phyloP scores from a whole-genome alignment of 129 eudicot species.

The Flaveria robusta region DNA sequence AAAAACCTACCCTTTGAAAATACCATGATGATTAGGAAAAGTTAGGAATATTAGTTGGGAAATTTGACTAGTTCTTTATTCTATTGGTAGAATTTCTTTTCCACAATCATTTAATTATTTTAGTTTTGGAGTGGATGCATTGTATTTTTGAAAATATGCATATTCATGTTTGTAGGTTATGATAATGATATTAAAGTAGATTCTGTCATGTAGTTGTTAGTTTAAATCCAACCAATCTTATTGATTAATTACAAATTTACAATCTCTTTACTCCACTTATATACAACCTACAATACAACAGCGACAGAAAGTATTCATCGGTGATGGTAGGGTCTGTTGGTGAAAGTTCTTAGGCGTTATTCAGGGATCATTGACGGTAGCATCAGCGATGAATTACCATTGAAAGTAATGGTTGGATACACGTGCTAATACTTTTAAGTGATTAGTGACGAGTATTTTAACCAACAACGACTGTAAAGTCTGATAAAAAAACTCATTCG shows the following conservation, averaged over 20 bases:
- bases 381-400: too few relatives aligned
- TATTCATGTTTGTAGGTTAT: background rate
- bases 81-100: conserved; percentile 19
- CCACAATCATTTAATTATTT: conserved; percentile 11
- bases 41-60: conserved; percentile 39
- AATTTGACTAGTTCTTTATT: conserved; percentile 29
- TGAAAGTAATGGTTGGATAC: too few relatives aligned
- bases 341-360: too few relatives aligned
- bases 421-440: too few relatives aligned
- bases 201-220: background rate
- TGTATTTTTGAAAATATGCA: background rate
- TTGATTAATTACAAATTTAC: background rate
- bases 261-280: background rate
- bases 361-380: too few relatives aligned
- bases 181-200: background rate
- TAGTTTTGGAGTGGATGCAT: conserved; percentile 5
- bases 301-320: too few relatives aligned
- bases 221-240: background rate
- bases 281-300: background rate
- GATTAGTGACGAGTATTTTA: too few relatives aligned
- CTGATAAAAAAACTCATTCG: too few relatives aligned
- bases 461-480: too few relatives aligned
- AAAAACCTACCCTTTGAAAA: conserved; percentile 29
- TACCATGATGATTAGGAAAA: conserved; percentile 24
- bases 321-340: too few relatives aligned